A percentile compares a stretch with the other conserved stretches of the same genome.
Evolutionary conservation across 352 stramenopile species (phyloP).

Genomic region (Globisporangium canariense): DNA sequence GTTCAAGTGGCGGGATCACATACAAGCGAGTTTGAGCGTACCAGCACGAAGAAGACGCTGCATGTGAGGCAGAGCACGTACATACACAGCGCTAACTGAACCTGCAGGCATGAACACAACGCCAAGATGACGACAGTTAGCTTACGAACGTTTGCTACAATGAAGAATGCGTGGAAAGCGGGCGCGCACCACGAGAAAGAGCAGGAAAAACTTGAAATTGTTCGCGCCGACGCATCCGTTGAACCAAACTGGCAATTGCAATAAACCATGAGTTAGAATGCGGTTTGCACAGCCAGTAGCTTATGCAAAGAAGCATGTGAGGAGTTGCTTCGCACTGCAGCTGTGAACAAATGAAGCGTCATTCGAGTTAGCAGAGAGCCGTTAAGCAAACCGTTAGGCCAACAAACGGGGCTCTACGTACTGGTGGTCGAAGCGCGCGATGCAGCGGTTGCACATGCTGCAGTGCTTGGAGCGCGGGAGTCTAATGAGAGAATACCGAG

Average conservation of each 20-base stretch:
- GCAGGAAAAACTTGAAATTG: slow-evolving; percentile 79
- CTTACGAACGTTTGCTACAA: neutral
- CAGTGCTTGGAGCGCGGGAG: slow-evolving; percentile 89
- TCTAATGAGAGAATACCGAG: slow-evolving; percentile 20
- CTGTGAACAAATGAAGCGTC: slow-evolving; percentile 10
- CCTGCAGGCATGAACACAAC: slow-evolving; percentile 17
- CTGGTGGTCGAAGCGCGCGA: slow-evolving; percentile 89
- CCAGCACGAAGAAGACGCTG: slow-evolving; percentile 56
- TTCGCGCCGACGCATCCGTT: slow-evolving; percentile 80
- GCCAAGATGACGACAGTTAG: neutral
- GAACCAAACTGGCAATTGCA: slow-evolving; percentile 57
- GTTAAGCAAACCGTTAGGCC: neutral
- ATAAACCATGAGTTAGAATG: neutral
- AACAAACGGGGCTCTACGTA: slow-evolving; percentile 28
- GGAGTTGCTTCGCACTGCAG: slow-evolving; percentile 26
- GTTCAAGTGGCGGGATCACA: neutral
- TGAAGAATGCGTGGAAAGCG: neutral
- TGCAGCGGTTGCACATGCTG: slow-evolving; percentile 83
- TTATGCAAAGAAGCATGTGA: neutral
- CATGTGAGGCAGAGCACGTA: slow-evolving; percentile 47
- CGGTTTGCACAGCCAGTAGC: neutral
- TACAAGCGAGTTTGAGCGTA: slow-evolving; percentile 10
- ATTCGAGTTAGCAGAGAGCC: neutral
- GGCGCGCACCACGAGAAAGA: slow-evolving; percentile 41
- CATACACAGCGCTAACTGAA: slow-evolving; percentile 42